phyloP scores from a whole-genome alignment of 371 early-diverging fungal species.

The Mucor lusitanicus region DNA sequence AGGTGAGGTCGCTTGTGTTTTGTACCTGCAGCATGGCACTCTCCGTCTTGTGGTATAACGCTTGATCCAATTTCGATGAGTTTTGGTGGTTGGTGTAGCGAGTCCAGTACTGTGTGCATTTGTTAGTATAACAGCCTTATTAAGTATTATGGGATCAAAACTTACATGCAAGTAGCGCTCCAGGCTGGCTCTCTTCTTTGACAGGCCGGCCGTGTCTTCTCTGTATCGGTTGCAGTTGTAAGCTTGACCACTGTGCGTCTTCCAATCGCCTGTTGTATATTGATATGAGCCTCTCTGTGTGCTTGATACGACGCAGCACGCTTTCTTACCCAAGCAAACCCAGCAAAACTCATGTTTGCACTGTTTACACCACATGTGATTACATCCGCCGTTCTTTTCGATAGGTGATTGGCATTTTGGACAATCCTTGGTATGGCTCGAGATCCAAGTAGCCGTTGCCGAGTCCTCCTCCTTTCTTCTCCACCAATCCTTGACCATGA shows the following conservation, averaged over 20 bases:
- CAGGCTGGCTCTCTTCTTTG: slow-evolving; percentile 77
- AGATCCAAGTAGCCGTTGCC: slow-evolving; percentile 96
- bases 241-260: not conserved
- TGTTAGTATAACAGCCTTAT: not conserved
- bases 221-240: slow-evolving; percentile 88
- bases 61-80: slow-evolving; percentile 85
- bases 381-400: slow-evolving; percentile 97
- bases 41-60: slow-evolving; percentile 84
- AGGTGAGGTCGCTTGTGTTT: slow-evolving; percentile 81
- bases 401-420: slow-evolving; percentile 90
- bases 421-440: slow-evolving; percentile 96
- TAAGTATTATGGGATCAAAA: not conserved
- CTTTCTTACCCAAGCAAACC: slow-evolving; percentile 76
- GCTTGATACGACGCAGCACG: slow-evolving; percentile 50
- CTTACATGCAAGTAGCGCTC: slow-evolving; percentile 93
- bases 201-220: slow-evolving; percentile 43
- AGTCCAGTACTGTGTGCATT: slow-evolving; percentile 77
- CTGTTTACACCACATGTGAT: slow-evolving; percentile 91
- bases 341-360: slow-evolving; percentile 89
- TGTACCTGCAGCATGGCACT: slow-evolving; percentile 96
- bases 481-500: slow-evolving; percentile 83
- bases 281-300: slow-evolving; percentile 10
- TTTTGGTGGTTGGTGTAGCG: slow-evolving; percentile 96
- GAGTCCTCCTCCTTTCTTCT: slow-evolving; percentile 96
- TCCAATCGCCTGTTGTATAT: not conserved